Conservation (phyloP, 345 rosid genomes). For the Jatropha curcas region DNA sequence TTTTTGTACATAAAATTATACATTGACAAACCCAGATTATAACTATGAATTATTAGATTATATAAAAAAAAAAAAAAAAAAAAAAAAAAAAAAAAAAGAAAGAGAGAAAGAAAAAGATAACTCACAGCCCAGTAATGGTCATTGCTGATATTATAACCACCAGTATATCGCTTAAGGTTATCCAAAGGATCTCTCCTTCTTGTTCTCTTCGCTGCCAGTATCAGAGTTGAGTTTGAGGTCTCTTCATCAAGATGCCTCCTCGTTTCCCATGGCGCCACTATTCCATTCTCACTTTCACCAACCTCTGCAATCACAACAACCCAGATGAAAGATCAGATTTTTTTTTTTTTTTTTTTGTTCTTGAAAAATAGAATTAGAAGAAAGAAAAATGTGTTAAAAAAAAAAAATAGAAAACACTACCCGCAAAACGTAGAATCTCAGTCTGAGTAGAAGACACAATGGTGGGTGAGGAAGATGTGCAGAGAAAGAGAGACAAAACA, state of each 20-base stretch:
- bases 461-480: constrained; percentile 8
- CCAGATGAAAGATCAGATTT: not conserved
- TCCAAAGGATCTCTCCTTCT: constrained; percentile 53
- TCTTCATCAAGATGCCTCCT: constrained; percentile 53
- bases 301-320: constrained; percentile 5
- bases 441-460: not conserved
- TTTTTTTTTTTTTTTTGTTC: too few relatives aligned
- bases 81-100: not conserved
- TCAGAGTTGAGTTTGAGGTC: not conserved
- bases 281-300: constrained; percentile 16
- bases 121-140: constrained; percentile 88
- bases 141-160: constrained; percentile 93
- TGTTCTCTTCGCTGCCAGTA: constrained; percentile 25
- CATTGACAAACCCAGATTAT: too few relatives aligned
- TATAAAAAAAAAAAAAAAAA: too few relatives aligned
- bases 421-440: constrained; percentile 10
- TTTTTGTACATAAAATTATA: too few relatives aligned
- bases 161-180: constrained; percentile 53
- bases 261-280: constrained; percentile 39
- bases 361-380: not conserved
- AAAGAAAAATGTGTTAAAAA: not conserved
- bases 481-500: constrained; percentile 6
- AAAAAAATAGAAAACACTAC: not conserved
- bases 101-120: constrained; percentile 6
- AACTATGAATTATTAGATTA: too few relatives aligned